Percentiles rank a stretch among this genome's conserved stretches.
These are phyloP conservation scores for Dimocarpus longan DNA, from an alignment of 345 rosid genomes.

Conservation along the genomic window DNA sequence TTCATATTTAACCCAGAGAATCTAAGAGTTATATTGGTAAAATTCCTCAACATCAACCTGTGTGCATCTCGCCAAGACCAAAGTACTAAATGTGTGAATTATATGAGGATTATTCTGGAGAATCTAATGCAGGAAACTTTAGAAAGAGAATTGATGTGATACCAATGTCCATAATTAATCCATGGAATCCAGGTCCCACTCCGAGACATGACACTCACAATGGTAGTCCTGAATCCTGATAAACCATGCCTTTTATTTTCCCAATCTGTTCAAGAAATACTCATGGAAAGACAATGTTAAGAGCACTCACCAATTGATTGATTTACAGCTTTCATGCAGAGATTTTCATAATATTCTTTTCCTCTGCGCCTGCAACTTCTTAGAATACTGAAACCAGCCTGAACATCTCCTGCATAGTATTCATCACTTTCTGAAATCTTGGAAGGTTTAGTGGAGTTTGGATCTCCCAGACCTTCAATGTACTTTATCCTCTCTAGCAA, in stretches of 20 bases:
- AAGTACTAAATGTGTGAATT: neutral
- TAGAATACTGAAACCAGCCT: constrained; percentile 65
- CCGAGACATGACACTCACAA: neutral
- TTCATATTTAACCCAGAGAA: too few relatives aligned
- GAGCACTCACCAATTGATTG: constrained; percentile 79
- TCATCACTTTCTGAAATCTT: constrained; percentile 43
- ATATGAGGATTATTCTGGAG: neutral
- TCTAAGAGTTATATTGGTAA: too few relatives aligned
- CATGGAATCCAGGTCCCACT: neutral
- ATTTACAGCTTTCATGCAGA: constrained; percentile 97
- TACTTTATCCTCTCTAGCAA: constrained; percentile 87
- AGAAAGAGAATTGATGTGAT: neutral
- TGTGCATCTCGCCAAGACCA: neutral
- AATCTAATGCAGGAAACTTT: neutral
- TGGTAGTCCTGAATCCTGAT: neutral
- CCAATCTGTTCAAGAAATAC: neutral
- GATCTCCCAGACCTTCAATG: constrained; percentile 70
- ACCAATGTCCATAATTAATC: neutral
- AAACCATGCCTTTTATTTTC: neutral
- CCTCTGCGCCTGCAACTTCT: constrained; percentile 81
- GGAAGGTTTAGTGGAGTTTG: constrained; percentile 34
- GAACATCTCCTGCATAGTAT: constrained; percentile 52
- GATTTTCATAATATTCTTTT: constrained; percentile 87
- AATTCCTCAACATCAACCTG: too few relatives aligned
- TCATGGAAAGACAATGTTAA: neutral